Percentiles rank a stretch among this genome's conserved stretches.
These are phyloP conservation scores for Leishmania tarentolae DNA, from an alignment of 208 protist species.

Conservation along the genomic window DNA sequence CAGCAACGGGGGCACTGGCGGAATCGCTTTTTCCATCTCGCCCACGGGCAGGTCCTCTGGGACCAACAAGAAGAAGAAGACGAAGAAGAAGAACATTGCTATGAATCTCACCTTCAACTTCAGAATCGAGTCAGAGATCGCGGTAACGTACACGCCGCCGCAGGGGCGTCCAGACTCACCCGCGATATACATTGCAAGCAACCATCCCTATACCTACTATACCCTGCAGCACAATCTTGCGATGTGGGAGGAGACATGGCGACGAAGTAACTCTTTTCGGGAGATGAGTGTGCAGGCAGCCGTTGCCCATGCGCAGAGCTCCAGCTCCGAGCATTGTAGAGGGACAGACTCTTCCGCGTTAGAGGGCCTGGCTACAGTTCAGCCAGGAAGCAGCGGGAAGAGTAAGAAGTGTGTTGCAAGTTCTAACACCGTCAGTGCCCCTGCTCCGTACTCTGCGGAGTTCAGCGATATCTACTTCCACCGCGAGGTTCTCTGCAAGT, in stretches of 20 bases:
- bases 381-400: neutral
- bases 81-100: conserved; percentile 60
- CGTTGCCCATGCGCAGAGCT: neutral
- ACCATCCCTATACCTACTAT: conserved; percentile 90
- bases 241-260: conserved; percentile 52
- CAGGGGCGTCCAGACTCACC: conserved; percentile 55
- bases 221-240: conserved; percentile 68
- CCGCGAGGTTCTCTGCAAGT: conserved; percentile 85
- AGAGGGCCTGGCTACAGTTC: neutral
- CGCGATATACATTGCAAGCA: conserved; percentile 91
- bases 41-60: conserved; percentile 22
- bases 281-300: conserved; percentile 13
- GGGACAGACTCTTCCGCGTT: neutral
- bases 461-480: conserved; percentile 72
- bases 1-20: conserved; percentile 15
- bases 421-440: neutral
- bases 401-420: neutral
- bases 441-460: neutral
- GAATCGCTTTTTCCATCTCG: conserved; percentile 24
- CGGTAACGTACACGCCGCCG: conserved; percentile 43
- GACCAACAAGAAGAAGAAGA: conserved; percentile 42
- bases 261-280: conserved; percentile 17
- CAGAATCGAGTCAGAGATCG: conserved; percentile 61
- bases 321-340: neutral
- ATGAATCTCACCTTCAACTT: conserved; percentile 89